Percentiles rank a stretch among this genome's conserved stretches.
These are phyloP conservation scores for Botrytis tulipae DNA, from an alignment of 2,329 filamentous ascomycete genomes.

Conservation along the genomic window DNA sequence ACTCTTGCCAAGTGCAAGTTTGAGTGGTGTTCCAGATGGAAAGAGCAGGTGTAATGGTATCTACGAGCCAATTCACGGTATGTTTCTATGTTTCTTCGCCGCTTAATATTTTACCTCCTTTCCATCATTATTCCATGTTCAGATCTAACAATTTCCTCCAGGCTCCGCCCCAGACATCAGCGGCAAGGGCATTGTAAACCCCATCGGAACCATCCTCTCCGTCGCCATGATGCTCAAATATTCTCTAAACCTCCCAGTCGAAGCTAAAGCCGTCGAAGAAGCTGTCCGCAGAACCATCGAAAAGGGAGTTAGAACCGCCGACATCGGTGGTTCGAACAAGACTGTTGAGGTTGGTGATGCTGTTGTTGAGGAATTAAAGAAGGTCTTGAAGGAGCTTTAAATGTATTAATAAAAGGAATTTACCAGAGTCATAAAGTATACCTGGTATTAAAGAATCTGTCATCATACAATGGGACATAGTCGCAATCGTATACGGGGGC, in stretches of 20 bases:
- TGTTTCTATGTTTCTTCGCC: slow-evolving; percentile 25
- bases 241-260: slow-evolving; percentile 74
- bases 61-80: slow-evolving; percentile 96
- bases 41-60: slow-evolving; percentile 86
- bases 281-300: slow-evolving; percentile 81
- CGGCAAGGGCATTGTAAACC: slow-evolving; percentile 88
- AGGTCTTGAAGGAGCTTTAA: slow-evolving; percentile 50
- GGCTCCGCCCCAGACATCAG: slow-evolving; percentile 92
- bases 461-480: neutral
- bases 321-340: slow-evolving; percentile 74
- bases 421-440: neutral
- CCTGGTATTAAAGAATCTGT: neutral
- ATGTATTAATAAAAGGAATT: neutral
- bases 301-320: slow-evolving; percentile 72
- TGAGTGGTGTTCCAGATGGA: slow-evolving; percentile 83
- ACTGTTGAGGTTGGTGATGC: slow-evolving; percentile 84
- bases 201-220: slow-evolving; percentile 86
- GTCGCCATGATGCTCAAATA: slow-evolving; percentile 96
- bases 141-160: slow-evolving; percentile 36
- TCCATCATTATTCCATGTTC: no score
- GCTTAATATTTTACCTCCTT: neutral
- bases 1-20: slow-evolving; percentile 80
- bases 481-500: neutral
- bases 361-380: slow-evolving; percentile 70
- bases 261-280: slow-evolving; percentile 76